Percentiles rank a stretch among this genome's conserved stretches.
These are phyloP conservation scores for Colletotrichum paranaense DNA, from an alignment of 2,329 filamentous ascomycete genomes.

Conservation along the genomic window DNA sequence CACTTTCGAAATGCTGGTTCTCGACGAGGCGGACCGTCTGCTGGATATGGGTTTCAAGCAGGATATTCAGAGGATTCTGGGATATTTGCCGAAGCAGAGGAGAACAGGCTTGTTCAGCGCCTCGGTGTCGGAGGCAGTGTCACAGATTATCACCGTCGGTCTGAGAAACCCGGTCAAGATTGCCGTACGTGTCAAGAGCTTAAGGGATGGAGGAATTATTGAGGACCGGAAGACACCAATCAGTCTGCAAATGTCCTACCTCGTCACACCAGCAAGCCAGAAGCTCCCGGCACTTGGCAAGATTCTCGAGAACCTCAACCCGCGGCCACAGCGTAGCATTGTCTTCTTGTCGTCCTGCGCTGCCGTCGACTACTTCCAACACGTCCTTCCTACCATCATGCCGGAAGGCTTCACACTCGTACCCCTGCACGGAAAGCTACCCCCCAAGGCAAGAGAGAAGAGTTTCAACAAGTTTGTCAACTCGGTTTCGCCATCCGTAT, in stretches of 20 bases:
- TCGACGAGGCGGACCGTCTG: constrained; percentile 94
- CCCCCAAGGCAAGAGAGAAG: constrained; percentile 85
- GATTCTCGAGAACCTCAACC: constrained; percentile 76
- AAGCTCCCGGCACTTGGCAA: constrained; percentile 82
- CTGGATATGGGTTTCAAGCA: constrained; percentile 95
- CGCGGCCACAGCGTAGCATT: constrained; percentile 85
- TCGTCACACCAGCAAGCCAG: constrained; percentile 79
- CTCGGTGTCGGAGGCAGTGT: constrained; percentile 93
- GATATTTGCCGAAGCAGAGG: constrained; percentile 88
- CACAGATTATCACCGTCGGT: constrained; percentile 91
- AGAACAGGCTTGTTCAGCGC: constrained; percentile 95
- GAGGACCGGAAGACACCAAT: constrained; percentile 91
- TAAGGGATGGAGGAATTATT: constrained; percentile 71
- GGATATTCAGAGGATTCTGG: constrained; percentile 87
- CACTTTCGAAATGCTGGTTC: constrained; percentile 89
- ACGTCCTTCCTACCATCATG: constrained; percentile 79
- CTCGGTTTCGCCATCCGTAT: constrained; percentile 79
- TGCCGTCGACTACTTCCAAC: constrained; percentile 92
- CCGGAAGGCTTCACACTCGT: constrained; percentile 76
- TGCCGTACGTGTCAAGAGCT: constrained; percentile 86
- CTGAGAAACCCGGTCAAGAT: constrained; percentile 95
- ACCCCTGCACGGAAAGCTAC: constrained; percentile 91
- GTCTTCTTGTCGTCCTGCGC: constrained; percentile 95
- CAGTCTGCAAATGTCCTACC: constrained; percentile 91
- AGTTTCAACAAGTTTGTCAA: constrained; percentile 87